A percentile compares a stretch with the other conserved stretches of the same genome.
Evolutionary conservation across 2,329 filamentous ascomycete genomes (phyloP).

Genomic region (Dactylonectria macrodidyma): DNA sequence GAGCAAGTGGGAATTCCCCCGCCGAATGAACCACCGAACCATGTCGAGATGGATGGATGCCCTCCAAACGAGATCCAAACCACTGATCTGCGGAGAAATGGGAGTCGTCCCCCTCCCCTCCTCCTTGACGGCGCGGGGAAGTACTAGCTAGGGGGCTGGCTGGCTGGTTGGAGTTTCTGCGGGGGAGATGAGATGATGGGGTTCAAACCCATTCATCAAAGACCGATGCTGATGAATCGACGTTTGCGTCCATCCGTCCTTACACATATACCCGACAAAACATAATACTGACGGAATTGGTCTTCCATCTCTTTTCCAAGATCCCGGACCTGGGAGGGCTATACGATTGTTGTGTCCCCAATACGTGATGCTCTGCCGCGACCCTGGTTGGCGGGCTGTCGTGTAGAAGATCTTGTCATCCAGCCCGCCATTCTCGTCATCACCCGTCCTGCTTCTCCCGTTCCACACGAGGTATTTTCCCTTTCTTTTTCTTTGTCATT

Average conservation of each 20-base stretch:
- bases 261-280: not conserved
- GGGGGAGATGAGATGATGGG: slow-evolving; percentile 41
- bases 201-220: not conserved
- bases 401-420: not conserved
- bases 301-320: not conserved
- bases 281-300: not conserved
- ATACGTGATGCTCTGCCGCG: not conserved
- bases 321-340: not conserved
- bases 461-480: not conserved
- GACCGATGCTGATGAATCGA: not conserved
- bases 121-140: slow-evolving; percentile 41
- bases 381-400: not conserved
- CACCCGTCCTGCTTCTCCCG: not conserved
- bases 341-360: not conserved
- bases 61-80: slow-evolving; percentile 27
- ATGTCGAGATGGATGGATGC: not conserved
- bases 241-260: not conserved
- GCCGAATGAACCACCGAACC: too few species aligned
- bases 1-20: too few species aligned
- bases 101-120: too few species aligned
- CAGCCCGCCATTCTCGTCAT: not conserved
- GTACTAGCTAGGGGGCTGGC: slow-evolving; percentile 34
- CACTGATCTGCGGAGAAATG: slow-evolving; percentile 41
- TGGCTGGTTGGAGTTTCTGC: slow-evolving; percentile 27
- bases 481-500: not conserved